Percentiles rank a stretch among this genome's conserved stretches.
phyloP scores from a whole-genome alignment of 345 rosid species.

The Arabis hirsuta region DNA sequence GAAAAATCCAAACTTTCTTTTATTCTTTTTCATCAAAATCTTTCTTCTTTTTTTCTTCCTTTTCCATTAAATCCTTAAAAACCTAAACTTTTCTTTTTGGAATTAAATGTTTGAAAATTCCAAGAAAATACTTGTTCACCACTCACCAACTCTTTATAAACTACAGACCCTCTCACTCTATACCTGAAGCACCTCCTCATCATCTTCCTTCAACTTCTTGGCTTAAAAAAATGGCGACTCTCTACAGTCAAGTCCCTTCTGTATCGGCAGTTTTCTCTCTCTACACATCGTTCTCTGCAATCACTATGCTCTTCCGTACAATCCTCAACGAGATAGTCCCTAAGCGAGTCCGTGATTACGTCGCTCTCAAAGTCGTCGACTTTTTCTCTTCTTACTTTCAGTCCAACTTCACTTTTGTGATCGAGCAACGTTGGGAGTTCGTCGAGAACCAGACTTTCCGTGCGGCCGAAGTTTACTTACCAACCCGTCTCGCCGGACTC shows the following conservation, averaged over 20 bases:
- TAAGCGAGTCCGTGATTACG: conserved; percentile 38
- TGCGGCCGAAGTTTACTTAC: conserved; percentile 47
- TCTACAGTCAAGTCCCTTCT: conserved; percentile 42
- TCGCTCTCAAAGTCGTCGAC: conserved; percentile 27
- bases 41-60: too few relatives aligned
- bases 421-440: conserved; percentile 43
- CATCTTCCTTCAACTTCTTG: conserved; percentile 7
- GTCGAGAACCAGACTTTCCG: conserved; percentile 47
- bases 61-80: not conserved
- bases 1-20: conserved; percentile 4
- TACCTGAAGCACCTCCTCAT: not conserved
- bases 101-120: not conserved
- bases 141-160: conserved; percentile 12
- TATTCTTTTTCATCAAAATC: not conserved
- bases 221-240: conserved; percentile 28
- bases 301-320: conserved; percentile 43
- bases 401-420: conserved; percentile 43
- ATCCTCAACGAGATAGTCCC: conserved; percentile 44
- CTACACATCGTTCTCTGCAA: conserved; percentile 45
- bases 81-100: not conserved
- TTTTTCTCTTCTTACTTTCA: conserved; percentile 43
- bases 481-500: conserved; percentile 38
- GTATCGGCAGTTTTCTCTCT: conserved; percentile 42
- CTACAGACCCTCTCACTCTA: not conserved
- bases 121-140: not conserved